These are phyloP conservation scores for Sporodiniella umbellata DNA, from an alignment of 371 early-diverging fungal species.

Conservation along the genomic window DNA sequence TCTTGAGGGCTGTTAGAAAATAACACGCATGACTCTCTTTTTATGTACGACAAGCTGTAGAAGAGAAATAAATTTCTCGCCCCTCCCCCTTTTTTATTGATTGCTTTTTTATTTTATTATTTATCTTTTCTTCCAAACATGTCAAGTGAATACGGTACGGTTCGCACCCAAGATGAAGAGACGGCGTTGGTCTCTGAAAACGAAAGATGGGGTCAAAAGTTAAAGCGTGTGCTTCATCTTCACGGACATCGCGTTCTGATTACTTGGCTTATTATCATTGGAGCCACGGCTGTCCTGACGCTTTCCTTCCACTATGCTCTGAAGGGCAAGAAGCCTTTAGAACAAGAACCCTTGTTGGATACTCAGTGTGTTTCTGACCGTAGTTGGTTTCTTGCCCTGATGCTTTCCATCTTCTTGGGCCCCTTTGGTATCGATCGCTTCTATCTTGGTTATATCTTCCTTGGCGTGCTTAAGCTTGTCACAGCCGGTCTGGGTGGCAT, in stretches of 20 bases:
- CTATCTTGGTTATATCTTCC: constrained; percentile 59
- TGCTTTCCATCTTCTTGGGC: constrained; percentile 48
- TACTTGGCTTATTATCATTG: constrained; percentile 34
- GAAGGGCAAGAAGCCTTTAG: constrained; percentile 3
- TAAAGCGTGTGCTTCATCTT: constrained; percentile 24
- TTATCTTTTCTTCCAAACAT: constrained; percentile 15
- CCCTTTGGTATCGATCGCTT: constrained; percentile 59
- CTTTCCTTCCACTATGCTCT: constrained; percentile 32
- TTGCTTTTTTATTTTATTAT: not conserved
- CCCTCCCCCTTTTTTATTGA: not conserved
- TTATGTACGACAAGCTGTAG: not conserved
- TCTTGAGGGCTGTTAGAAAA: not conserved
- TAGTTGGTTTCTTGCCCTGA: constrained; percentile 43
- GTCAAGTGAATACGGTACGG: constrained; percentile 41
- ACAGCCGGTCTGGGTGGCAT: constrained; percentile 51
- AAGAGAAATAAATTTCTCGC: not conserved
- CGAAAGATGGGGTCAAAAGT: constrained; percentile 28
- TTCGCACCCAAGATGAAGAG: constrained; percentile 33
- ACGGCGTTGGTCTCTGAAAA: constrained; percentile 18
- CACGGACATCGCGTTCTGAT: constrained; percentile 39
- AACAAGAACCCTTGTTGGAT: constrained; percentile 8
- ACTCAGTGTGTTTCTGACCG: constrained; percentile 47
- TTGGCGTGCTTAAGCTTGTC: constrained; percentile 41
- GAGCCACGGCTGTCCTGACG: constrained; percentile 33
- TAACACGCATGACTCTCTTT: not conserved